Base-by-base conservation (phyloP, 768 basidiomycete genomes). In the Lactifluus hygrophoroides region DNA sequence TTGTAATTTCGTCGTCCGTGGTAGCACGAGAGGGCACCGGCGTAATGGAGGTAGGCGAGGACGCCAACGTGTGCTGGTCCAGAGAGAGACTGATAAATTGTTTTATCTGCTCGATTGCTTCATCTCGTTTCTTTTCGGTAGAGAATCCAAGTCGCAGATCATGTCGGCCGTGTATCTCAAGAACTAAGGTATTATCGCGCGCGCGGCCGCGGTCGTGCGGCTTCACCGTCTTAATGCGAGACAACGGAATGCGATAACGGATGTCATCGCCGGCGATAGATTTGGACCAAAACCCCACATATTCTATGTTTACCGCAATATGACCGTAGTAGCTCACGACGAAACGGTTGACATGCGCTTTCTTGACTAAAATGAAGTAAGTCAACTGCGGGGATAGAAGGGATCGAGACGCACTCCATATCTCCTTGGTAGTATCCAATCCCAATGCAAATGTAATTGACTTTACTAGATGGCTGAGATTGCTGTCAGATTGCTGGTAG, bases 201-300 rank as follows among this genome's bases (percentile, higher is more conserved):
- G 42, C 13, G 17, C 37, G 49, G 17, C 45, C 48, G 3, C 21
- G 37, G 42, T 48, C 53, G 17, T 52, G 54, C 14, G 49, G 48
- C 28, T 54, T 62, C 27, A 59, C 57, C 4, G 10, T 8, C 27
- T 42, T 58, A 27, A 64, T 30, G 35, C 42, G 57, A 13, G 52
- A 32, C n/a, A 63, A 32, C 7, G 61, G 57, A 11, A 64, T 34
- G 43, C 64, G 64, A 38, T 64, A 64, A 23, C 37, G 45, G 27
- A 63, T 53, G 40, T 64, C 61, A 3, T 34, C 27, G 14, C 50
- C 54, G 8, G 64, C 28, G 19, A 58, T 17, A 19, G 61, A 56
- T 21, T 64, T 64, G 6, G 55, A 64, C 60, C 55, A 59, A 45
- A 64, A 64, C 10, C 63, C 63, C 21, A 59, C 45, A 27, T 14